phyloP scores from a whole-genome alignment of 352 stramenopile genomes.

The Globisporangium splendens region DNA sequence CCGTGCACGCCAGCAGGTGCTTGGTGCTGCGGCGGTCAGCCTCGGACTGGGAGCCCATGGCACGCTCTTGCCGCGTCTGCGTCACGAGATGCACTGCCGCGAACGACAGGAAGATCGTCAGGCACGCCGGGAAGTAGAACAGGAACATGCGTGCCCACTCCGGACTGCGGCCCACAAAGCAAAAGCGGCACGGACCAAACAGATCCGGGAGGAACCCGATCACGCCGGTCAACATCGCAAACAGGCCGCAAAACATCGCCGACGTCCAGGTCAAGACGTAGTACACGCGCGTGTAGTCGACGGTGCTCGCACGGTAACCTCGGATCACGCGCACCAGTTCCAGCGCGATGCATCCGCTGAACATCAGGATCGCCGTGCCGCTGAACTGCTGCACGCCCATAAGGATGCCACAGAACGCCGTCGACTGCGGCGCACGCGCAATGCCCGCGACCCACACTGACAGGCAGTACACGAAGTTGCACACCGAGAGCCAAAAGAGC shows the following conservation, averaged over 20 bases:
- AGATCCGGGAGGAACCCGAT: conserved; percentile 68
- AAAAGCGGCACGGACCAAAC: conserved; percentile 49
- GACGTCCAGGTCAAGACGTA: conserved; percentile 53
- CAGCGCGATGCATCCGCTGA: conserved; percentile 52
- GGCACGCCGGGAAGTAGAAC: conserved; percentile 51
- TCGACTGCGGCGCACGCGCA: conserved; percentile 5
- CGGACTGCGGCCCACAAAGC: conserved; percentile 49
- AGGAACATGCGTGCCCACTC: conserved; percentile 51
- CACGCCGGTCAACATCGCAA: conserved; percentile 53
- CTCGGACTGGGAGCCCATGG: conserved; percentile 17
- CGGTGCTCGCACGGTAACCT: conserved; percentile 42
- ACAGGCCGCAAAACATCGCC: conserved; percentile 30
- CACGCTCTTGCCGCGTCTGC: conserved; percentile 9
- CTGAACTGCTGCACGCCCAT: conserved; percentile 63
- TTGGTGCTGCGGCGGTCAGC: conserved; percentile 37
- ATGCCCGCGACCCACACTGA: conserved; percentile 59
- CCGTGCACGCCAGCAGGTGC: conserved; percentile 45
- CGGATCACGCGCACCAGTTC: conserved; percentile 63
- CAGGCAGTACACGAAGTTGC: conserved; percentile 54
- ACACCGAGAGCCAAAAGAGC: conserved; percentile 65
- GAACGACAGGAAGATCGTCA: conserved; percentile 32
- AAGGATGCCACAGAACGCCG: conserved; percentile 49
- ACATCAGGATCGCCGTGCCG: conserved; percentile 53
- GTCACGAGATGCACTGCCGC: conserved; percentile 28
- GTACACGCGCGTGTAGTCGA: conserved; percentile 58